Evolutionary conservation across 768 basidiomycete genomes (phyloP).

Genomic region (Tylopilus felleus): DNA sequence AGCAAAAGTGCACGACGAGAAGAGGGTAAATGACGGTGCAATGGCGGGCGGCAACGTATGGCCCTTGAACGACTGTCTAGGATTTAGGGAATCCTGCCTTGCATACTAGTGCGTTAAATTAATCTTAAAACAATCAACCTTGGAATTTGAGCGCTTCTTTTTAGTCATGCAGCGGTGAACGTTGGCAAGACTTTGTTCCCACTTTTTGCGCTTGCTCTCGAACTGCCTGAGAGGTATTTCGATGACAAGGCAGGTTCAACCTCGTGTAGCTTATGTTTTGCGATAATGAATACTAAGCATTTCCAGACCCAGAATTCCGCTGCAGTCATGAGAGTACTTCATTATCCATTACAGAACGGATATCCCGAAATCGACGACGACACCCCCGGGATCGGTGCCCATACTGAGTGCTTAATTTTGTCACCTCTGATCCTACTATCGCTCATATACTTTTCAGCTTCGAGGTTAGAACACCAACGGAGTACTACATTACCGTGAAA

Average conservation of each 20-base stretch:
- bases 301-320: constrained; percentile 57
- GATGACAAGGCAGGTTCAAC: constrained; percentile 53
- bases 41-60: constrained; percentile 78
- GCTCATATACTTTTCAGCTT: constrained; percentile 30
- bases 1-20: constrained; percentile 22
- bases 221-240: constrained; percentile 59
- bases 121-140: constrained; percentile 15
- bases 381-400: constrained; percentile 82
- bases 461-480: constrained; percentile 31
- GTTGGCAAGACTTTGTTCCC: constrained; percentile 62
- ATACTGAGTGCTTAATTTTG: constrained; percentile 53
- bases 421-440: background rate
- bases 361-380: constrained; percentile 47
- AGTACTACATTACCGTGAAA: background rate
- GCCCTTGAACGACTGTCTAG: constrained; percentile 60
- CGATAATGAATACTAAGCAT: background rate
- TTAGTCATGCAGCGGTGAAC: constrained; percentile 48
- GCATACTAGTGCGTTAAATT: constrained; percentile 57
- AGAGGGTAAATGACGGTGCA: constrained; percentile 42
- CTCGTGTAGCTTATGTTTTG: background rate
- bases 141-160: constrained; percentile 23
- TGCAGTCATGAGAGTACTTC: constrained; percentile 62
- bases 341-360: constrained; percentile 73
- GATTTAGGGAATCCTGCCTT: constrained; percentile 57
- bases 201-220: constrained; percentile 66